Evolutionary conservation across 2,329 filamentous ascomycete species (phyloP).

Genomic region (Didymella glomerata): DNA sequence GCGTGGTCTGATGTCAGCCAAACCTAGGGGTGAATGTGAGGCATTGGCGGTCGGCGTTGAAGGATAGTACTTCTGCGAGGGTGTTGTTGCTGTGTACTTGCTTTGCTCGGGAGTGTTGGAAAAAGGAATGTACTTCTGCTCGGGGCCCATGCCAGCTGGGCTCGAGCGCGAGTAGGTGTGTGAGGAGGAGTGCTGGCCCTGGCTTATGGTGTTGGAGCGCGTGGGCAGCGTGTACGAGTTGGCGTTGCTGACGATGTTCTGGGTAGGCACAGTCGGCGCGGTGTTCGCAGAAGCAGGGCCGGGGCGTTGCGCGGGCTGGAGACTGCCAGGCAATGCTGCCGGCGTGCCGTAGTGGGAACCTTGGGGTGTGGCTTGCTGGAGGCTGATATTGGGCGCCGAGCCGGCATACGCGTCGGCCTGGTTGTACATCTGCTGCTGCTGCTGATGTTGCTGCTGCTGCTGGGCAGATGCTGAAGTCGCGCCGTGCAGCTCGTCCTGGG

Average conservation of each 20-base stretch:
- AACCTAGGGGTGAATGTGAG: slow-evolving; percentile 86
- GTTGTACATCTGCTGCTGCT: slow-evolving; percentile 54
- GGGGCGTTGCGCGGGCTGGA: slow-evolving; percentile 65
- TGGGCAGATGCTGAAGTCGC: slow-evolving; percentile 52
- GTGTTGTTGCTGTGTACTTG: slow-evolving; percentile 53
- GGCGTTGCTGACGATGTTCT: slow-evolving; percentile 61
- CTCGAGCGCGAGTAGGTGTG: slow-evolving; percentile 82
- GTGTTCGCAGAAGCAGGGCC: slow-evolving; percentile 63
- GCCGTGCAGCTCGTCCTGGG: slow-evolving; percentile 66
- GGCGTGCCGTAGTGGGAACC: slow-evolving; percentile 56
- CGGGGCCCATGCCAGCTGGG: slow-evolving; percentile 69
- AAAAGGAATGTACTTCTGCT: slow-evolving; percentile 70
- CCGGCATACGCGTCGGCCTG: slow-evolving; percentile 59
- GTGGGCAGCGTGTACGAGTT: slow-evolving; percentile 71
- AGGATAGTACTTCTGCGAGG: slow-evolving; percentile 67
- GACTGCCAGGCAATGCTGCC: slow-evolving; percentile 64
- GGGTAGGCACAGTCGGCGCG: slow-evolving; percentile 65
- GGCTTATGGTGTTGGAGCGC: slow-evolving; percentile 70
- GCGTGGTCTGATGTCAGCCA: slow-evolving; percentile 89
- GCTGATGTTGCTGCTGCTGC: slow-evolving; percentile 14
- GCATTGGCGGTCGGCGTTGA: slow-evolving; percentile 63
- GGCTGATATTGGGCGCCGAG: slow-evolving; percentile 63
- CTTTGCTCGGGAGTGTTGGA: slow-evolving; percentile 69
- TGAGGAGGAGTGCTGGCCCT: slow-evolving; percentile 55
- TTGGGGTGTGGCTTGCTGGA: slow-evolving; percentile 65